Base-by-base conservation (phyloP, 192 early-diverging fungal genomes). In the Pecoramyces ruminantium region DNA sequence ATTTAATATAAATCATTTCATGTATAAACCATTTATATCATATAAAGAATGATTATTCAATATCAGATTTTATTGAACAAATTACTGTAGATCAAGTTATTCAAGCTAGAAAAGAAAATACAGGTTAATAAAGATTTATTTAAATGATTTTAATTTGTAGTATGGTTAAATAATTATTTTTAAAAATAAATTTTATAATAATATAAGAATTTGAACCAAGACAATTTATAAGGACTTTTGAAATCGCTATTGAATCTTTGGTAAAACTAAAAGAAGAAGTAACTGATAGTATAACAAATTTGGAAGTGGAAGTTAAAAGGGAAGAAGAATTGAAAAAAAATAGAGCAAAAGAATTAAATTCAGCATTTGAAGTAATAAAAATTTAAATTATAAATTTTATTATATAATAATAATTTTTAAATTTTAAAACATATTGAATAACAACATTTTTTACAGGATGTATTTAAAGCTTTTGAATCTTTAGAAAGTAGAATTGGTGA, bases 171-270 rank as follows among this genome's bases (percentile, higher is more conserved):
- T n/a, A n/a, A n/a, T n/a, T n/a, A n/a, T n/a, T n/a, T n/a, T n/a
- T n/a, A n/a, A n/a, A n/a, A n/a, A n/a, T n/a, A n/a, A 34, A 34
- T 34, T 34, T 34, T 34, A 34, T 34, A 34, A 34, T 34, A 34
- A 6, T 34, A 34, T 34, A 34, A 86, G 90, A 88, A 29, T 94
- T 97, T 77, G 95, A 98, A 86, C 92, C 96, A 58, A 94, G 95
- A 82, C 94, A 94, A 3, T 96, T 97, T 84, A 96, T 97, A 78
- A 88, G 95, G 38, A 93, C 91, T 25, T 97, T 97, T 85, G 96
- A 99, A 83, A 88, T 89, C 30, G 92, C 93, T 11, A 85, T 94
- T 77, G 93, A 96, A 78, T 93, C 96, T 80, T 89, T 99, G n/a
- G 84, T 91, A 38, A 88, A 89, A 79, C 83, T 97, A 27, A 88